phyloP scores from a whole-genome alignment of 768 basidiomycete genomes.

The Gloeostereum incarnatum region DNA sequence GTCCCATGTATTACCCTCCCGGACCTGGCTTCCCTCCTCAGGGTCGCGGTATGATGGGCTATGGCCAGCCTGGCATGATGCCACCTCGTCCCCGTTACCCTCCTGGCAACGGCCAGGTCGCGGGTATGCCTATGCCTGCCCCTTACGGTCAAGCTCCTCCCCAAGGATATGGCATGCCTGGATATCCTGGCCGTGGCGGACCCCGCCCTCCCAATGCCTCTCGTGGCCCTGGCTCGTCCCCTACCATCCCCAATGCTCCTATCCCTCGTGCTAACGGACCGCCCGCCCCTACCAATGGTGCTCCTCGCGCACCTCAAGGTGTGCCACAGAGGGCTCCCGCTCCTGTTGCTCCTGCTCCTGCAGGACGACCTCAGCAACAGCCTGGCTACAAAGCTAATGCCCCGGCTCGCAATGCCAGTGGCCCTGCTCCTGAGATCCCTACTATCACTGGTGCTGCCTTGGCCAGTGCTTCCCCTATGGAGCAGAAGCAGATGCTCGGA shows the following conservation, averaged over 20 bases:
- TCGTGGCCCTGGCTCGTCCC: constrained; percentile 65
- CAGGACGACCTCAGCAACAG: constrained; percentile 35
- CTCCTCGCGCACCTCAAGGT: constrained; percentile 18
- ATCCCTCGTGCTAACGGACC: constrained; percentile 60
- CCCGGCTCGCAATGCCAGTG: constrained; percentile 21
- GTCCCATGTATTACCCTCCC: constrained; percentile 82
- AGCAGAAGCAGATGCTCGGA: constrained; percentile 99
- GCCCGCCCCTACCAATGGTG: constrained; percentile 38
- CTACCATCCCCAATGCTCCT: constrained; percentile 51
- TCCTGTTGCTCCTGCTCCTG: constrained; percentile 27
- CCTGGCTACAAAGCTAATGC: constrained; percentile 24
- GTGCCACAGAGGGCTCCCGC: constrained; percentile 24
- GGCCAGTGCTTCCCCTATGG: constrained; percentile 58
- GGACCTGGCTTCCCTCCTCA: constrained; percentile 78
- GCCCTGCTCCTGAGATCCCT: constrained; percentile 26
- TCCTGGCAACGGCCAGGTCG: constrained; percentile 60
- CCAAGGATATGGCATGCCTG: constrained; percentile 63
- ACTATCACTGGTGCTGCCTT: constrained; percentile 38
- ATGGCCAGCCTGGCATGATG: constrained; percentile 79
- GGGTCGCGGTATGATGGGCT: constrained; percentile 72
- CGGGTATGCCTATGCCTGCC: constrained; percentile 68
- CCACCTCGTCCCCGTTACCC: constrained; percentile 82
- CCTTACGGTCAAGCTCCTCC: constrained; percentile 70
- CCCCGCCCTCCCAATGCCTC: constrained; percentile 53
- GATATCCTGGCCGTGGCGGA: constrained; percentile 48